A percentile compares a stretch with the other conserved stretches of the same genome.
These are phyloP conservation scores for Dalbergia oliveri DNA, from an alignment of 306 rosid species.

Conservation along the genomic window DNA sequence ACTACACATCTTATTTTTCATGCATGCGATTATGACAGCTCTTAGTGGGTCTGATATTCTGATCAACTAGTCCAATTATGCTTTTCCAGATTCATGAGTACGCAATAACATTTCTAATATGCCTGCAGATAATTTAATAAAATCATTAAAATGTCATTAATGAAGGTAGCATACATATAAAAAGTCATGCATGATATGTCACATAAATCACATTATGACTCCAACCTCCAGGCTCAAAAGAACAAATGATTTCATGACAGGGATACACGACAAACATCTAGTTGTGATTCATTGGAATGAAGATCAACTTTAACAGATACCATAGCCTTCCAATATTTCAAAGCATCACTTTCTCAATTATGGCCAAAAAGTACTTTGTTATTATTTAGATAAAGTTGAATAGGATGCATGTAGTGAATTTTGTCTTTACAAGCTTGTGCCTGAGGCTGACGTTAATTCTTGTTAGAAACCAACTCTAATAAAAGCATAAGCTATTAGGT, in stretches of 20 bases:
- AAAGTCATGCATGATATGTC: neutral
- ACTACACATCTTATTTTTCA: conserved; percentile 11
- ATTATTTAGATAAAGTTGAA: neutral
- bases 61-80: conserved; percentile 21
- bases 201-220: conserved; percentile 2
- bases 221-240: neutral
- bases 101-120: conserved; percentile 31
- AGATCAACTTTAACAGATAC: neutral
- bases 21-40: too few relatives aligned
- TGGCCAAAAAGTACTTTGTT: neutral
- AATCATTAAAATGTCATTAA: conserved; percentile 14
- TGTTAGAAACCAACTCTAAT: too few relatives aligned
- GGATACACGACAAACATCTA: conserved; percentile 6
- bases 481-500: too few relatives aligned
- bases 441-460: too few relatives aligned
- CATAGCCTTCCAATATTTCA: neutral
- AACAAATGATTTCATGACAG: conserved; percentile 3
- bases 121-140: conserved; percentile 53
- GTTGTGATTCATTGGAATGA: conserved; percentile 2
- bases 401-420: neutral
- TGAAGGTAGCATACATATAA: neutral
- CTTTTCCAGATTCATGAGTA: conserved; percentile 35
- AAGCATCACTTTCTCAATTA: conserved; percentile 15
- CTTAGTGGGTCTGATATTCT: neutral
- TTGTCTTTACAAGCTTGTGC: neutral